A percentile compares a stretch with the other conserved stretches of the same genome.
Evolutionary conservation across 306 rosid genomes (phyloP).

Genomic region (Arachis hypogaea): DNA sequence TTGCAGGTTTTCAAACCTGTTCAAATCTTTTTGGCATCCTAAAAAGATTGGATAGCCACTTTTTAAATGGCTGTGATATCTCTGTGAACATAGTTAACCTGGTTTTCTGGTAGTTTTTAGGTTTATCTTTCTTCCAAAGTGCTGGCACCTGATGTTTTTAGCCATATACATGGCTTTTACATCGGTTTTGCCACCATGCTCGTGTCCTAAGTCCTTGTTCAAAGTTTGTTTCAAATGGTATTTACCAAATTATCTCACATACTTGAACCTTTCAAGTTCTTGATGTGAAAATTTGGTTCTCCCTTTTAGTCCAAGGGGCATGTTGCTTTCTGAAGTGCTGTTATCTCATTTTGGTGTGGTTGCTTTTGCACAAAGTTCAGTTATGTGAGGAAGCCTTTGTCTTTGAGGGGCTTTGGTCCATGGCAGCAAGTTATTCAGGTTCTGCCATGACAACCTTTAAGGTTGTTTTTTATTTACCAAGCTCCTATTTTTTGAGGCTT

Average conservation of each 20-base stretch:
- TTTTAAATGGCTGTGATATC: constrained; percentile 53
- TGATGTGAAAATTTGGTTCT: constrained; percentile 68
- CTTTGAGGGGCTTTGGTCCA: constrained; percentile 66
- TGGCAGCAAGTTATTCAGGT: constrained; percentile 66
- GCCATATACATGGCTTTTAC: constrained; percentile 42
- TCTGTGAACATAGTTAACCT: constrained; percentile 57
- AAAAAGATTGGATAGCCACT: constrained; percentile 33
- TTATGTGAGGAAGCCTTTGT: constrained; percentile 62
- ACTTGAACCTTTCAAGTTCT: constrained; percentile 34
- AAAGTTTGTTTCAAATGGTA: constrained; percentile 51
- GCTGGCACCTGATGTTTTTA: constrained; percentile 60
- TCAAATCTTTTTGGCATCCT: constrained; percentile 52
- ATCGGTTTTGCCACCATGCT: constrained; percentile 49
- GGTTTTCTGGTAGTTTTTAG: constrained; percentile 48
- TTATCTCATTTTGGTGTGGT: constrained; percentile 26
- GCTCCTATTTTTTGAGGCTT: constrained; percentile 61
- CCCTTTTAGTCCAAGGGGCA: constrained; percentile 57
- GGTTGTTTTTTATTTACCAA: constrained; percentile 67
- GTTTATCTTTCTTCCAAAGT: constrained; percentile 48
- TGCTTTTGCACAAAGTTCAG: constrained; percentile 55
- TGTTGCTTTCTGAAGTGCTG: constrained; percentile 41
- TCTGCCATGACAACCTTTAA: constrained; percentile 68
- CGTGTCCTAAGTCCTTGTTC: constrained; percentile 33
- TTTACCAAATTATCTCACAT: constrained; percentile 56
- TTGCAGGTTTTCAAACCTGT: constrained; percentile 83